phyloP scores from a whole-genome alignment of 352 stramenopile genomes.

The Globisporangium apiculatum region DNA sequence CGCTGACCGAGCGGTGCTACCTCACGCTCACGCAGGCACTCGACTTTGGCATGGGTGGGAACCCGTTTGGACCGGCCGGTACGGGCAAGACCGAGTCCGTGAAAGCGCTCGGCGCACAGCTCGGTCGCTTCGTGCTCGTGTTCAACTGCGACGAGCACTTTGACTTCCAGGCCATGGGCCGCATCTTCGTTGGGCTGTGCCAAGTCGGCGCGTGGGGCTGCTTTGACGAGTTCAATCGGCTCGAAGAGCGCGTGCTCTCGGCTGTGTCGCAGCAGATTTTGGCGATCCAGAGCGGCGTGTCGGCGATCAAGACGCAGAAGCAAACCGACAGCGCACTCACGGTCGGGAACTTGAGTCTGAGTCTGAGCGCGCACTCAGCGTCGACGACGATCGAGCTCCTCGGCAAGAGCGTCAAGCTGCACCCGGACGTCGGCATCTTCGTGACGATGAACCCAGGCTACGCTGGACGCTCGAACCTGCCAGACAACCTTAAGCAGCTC shows the following conservation, averaged over 20 bases:
- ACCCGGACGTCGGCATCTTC: constrained; percentile 99
- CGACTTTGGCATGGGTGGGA: constrained; percentile 97
- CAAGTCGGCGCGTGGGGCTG: constrained; percentile 99
- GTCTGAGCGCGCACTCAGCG: constrained; percentile 8
- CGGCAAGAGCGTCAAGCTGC: constrained; percentile 92
- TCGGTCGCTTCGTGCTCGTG: constrained; percentile 99
- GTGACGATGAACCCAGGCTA: constrained; percentile 99
- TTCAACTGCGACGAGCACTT: constrained; percentile 99
- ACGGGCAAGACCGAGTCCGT: constrained; percentile 99
- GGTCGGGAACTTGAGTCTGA: constrained; percentile 12
- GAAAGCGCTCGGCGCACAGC: constrained; percentile 97
- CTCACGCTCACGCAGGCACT: constrained; percentile 99
- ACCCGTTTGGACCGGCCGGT: constrained; percentile 98
- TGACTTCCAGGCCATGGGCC: constrained; percentile 99
- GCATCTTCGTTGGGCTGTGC: constrained; percentile 99
- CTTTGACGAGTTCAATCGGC: constrained; percentile 99
- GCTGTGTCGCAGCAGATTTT: constrained; percentile 99
- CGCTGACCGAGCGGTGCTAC: constrained; percentile 99
- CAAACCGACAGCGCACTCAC: constrained; percentile 10
- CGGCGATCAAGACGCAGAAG: constrained; percentile 72
- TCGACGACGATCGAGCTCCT: constrained; percentile 91
- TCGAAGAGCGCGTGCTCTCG: constrained; percentile 99
- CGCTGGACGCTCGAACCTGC: constrained; percentile 95
- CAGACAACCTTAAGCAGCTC: constrained; percentile 98
- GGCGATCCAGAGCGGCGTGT: constrained; percentile 97